Base-by-base conservation (phyloP, 108 stramenopile genomes). In the Cylindrotheca fusiformis region DNA sequence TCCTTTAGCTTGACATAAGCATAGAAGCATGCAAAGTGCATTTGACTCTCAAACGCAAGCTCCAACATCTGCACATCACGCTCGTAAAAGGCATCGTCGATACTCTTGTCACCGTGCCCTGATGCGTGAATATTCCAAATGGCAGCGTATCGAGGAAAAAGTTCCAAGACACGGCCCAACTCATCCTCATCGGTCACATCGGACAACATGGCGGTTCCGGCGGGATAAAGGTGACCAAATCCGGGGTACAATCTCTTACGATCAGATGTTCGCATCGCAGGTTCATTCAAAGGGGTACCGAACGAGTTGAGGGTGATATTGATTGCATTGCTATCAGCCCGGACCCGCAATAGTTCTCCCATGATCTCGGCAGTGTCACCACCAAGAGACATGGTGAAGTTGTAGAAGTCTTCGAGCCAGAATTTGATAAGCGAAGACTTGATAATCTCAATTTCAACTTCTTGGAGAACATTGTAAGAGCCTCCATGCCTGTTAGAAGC, bases 1-100 rank as follows among this genome's bases (percentile, higher is more conserved):
- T 98, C 97, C 95, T 99, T 99, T 58, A 99, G 96, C 84, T 98
- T 98, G 25, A 98, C 96, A 77, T 98, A 98, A 19, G 99, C 96
- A 70, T 99, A 99, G 72, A 97, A 98, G 48, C 81, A 74, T 2
- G 79, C 99, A 67, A 90, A 99, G 75, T 99, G 97, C 77, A 99
- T 93, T 79, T 99, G 99, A 25, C 96, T 91, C 76, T 99, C 97
- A 60, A 98, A 99, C 45, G 99, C 97, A 63, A 98, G 75, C 70
- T 99, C 97, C 45, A 97, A 80, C 72, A 83, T 71, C 53, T 95
- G 84, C 19, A 98, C 97, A 75, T 98, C 97, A 67, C 95, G 92
- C 75, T 97, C 94, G 70, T 97, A 98, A 64, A 99, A 98, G 25
- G 94, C 97, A 79, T 99, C 97, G 55, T 98, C 97, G 55, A 99